A percentile compares a stretch with the other conserved stretches of the same genome.
Evolutionary conservation across 129 eudicot species (phyloP).

Genomic region (Deinandra increscens): DNA sequence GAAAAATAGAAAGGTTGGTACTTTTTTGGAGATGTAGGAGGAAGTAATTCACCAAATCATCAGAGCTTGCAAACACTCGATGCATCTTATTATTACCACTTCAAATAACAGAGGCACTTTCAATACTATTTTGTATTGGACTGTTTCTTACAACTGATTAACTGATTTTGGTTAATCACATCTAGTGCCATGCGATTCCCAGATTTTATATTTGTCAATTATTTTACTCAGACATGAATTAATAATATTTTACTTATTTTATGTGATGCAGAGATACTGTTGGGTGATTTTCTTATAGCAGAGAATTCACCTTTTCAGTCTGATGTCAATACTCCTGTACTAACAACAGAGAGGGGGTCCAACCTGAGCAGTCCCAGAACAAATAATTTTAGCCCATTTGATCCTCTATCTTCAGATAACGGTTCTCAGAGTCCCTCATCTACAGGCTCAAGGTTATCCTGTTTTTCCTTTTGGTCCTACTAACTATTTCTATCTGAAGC

Average conservation of each 20-base stretch:
- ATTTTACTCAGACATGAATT: neutral
- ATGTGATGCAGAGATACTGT: constrained; percentile 64
- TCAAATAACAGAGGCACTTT: neutral
- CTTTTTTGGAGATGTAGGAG: neutral
- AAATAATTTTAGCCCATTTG: constrained; percentile 37
- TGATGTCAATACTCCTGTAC: constrained; percentile 51
- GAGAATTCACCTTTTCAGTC: constrained; percentile 78
- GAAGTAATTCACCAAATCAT: constrained; percentile 1
- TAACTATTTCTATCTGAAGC: neutral
- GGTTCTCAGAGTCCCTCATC: constrained; percentile 42
- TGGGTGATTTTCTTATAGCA: constrained; percentile 81
- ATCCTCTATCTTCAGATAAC: constrained; percentile 41
- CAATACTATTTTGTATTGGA: neutral
- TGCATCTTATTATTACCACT: neutral
- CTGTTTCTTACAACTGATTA: neutral
- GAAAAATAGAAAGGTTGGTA: neutral
- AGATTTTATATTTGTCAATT: neutral
- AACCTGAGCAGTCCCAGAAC: constrained; percentile 45
- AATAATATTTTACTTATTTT: constrained; percentile 6
- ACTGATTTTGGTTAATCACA: constrained; percentile 11
- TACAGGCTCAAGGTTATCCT: constrained; percentile 59
- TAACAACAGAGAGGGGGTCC: constrained; percentile 44
- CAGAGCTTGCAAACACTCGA: neutral
- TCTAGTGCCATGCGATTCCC: neutral
- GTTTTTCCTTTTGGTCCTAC: neutral